Conservation (phyloP, 2,329 filamentous ascomycete species). For the Penicillium sp. region DNA sequence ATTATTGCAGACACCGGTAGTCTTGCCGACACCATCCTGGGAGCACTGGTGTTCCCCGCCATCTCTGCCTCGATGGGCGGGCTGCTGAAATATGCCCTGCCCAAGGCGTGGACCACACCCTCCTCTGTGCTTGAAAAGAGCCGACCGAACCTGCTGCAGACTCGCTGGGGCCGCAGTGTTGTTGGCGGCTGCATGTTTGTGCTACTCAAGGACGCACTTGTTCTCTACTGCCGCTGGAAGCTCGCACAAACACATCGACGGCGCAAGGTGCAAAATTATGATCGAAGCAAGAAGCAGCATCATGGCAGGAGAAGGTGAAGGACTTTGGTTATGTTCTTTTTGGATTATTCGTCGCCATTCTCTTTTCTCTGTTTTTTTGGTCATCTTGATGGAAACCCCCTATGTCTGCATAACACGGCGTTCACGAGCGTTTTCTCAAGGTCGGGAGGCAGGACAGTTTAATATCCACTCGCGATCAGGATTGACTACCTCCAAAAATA, state of each 20-base stretch:
- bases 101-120: conserved; percentile 58
- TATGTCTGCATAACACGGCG: no score
- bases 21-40: conserved; percentile 56
- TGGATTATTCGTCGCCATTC: neutral
- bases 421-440: no score
- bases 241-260: conserved; percentile 43
- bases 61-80: conserved; percentile 76
- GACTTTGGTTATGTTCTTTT: neutral
- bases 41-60: conserved; percentile 71
- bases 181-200: conserved; percentile 85
- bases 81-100: conserved; percentile 62
- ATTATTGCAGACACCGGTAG: conserved; percentile 50
- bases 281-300: conserved; percentile 35
- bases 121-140: conserved; percentile 34
- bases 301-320: conserved; percentile 18
- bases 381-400: neutral
- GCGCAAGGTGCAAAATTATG: conserved; percentile 44
- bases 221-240: conserved; percentile 53
- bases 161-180: conserved; percentile 82
- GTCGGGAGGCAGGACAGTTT: no score
- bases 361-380: neutral
- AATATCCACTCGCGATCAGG: no score
- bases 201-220: conserved; percentile 65
- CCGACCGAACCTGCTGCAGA: conserved; percentile 65
- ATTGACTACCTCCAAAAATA: no score